Base-by-base conservation (phyloP, 305 asterid species). In the Fraxinus floribunda region DNA sequence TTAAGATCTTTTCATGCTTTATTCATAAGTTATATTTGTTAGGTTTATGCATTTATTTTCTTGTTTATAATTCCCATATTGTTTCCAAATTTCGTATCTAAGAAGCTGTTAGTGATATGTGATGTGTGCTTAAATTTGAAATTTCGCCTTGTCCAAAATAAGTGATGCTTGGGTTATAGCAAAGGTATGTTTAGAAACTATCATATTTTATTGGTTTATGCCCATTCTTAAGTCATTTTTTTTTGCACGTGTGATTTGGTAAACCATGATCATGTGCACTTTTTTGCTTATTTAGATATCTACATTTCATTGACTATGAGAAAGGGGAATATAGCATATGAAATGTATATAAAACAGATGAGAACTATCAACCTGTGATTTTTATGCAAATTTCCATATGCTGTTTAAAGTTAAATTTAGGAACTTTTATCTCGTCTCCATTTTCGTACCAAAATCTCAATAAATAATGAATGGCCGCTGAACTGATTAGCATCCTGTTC, bases 111-210 rank as follows among this genome's bases (percentile, higher is more conserved):
- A 7, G 66, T 73, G 70, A 35, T 76, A 29, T 78, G 20, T 77
- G 81, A 57, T 49, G 55, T 55, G 62, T 75, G 46, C 64, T 77
- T 71, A 46, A 36, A 24, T 55, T 75, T 41, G 81, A 30, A n/a
- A 32, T 44, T 22, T 29, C 44, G 44, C 76, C 16, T 32, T 70
- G 72, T 78, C 44, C 32, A 68, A 77, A 38, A 15, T 46, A 78
- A 16, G 5, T 49, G 70, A 77, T 83, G 76, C 55, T 83, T 32
- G 70, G 60, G 30, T 49, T 80, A 64, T 34, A 70, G 70, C 24
- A 49, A 39, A 62, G 49, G 36, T 66, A 62, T 78, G 73, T 66
- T 79, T 10, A 41, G 57, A 5, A 75, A 24, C 62, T 10, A 29
- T 68, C 75, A 68, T 32, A 64, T 7, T 79, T 26, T 64, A 26